A percentile compares a stretch with the other conserved stretches of the same genome.
These are phyloP conservation scores for Ustilago nuda DNA, from an alignment of 1,284 basidiomycete species.

Conservation along the genomic window DNA sequence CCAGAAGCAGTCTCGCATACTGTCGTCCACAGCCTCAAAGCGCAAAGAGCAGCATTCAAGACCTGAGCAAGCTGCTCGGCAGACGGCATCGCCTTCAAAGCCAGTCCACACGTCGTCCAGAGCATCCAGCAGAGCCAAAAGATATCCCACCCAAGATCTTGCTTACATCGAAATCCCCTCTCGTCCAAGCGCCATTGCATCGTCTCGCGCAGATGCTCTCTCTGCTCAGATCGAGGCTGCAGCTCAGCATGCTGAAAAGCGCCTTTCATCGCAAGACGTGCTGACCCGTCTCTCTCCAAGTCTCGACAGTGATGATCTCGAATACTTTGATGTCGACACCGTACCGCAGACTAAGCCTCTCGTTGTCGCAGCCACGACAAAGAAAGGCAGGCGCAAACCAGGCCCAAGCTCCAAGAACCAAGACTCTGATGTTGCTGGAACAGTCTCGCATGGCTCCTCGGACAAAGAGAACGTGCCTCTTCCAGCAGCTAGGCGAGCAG, in stretches of 20 bases:
- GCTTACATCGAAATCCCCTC: slow-evolving; percentile 14
- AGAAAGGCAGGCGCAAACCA: not conserved
- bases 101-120: not conserved
- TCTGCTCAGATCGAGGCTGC: slow-evolving; percentile 28
- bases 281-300: slow-evolving; percentile 25
- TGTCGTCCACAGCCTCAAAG: not conserved
- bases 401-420: not conserved
- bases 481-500: not conserved
- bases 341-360: slow-evolving; percentile 1
- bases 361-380: not conserved
- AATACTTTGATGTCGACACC: slow-evolving; percentile 41
- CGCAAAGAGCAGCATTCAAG: not conserved
- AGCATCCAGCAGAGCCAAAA: not conserved
- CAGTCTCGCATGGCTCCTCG: slow-evolving; percentile 29
- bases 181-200: not conserved
- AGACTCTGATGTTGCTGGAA: not conserved
- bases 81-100: not conserved
- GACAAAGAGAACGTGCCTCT: slow-evolving; percentile 51
- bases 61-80: not conserved
- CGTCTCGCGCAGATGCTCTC: not conserved
- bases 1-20: not conserved
- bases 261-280: slow-evolving; percentile 12
- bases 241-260: not conserved
- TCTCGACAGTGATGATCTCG: slow-evolving; percentile 36
- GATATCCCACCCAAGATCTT: not conserved